Percentiles rank a stretch among this genome's conserved stretches.
Conservation (phyloP, 2,329 filamentous ascomycete species). For the Hymenoscyphus fructigenus region DNA sequence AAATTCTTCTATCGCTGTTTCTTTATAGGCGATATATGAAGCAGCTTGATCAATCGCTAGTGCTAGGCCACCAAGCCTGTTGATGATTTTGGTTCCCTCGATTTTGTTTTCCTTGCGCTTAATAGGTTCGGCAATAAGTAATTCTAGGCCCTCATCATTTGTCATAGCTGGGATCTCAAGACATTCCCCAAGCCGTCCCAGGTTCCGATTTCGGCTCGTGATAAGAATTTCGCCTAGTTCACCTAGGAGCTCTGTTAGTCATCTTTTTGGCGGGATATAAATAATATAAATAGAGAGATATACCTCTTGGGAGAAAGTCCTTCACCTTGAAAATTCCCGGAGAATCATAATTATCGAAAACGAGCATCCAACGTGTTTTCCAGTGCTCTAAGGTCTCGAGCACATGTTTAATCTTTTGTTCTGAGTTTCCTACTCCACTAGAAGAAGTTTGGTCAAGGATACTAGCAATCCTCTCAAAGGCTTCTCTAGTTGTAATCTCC, state of each 20-base stretch:
- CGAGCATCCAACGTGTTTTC: constrained; percentile 36
- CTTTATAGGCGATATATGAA: neutral
- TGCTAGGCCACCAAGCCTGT: constrained; percentile 7
- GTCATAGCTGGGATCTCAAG: constrained; percentile 8
- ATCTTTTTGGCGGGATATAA: neutral
- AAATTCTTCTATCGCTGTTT: constrained; percentile 8
- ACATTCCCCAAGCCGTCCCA: constrained; percentile 3
- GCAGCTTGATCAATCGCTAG: constrained; percentile 7
- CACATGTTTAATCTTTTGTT: neutral
- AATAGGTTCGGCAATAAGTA: neutral
- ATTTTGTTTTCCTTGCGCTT: neutral
- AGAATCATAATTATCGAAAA: constrained; percentile 39
- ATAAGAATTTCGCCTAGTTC: constrained; percentile 6
- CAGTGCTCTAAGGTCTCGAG: constrained; percentile 1
- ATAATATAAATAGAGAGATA: constrained; percentile 1
- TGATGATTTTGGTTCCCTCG: constrained; percentile 2
- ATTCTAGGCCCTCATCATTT: constrained; percentile 2
- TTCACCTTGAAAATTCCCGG: constrained; percentile 1
- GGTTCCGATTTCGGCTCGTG: constrained; percentile 9
- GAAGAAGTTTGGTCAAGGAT: neutral
- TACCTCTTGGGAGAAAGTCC: neutral
- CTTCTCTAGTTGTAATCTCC: constrained; percentile 6
- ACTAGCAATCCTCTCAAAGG: constrained; percentile 10
- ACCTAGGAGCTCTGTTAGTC: neutral
- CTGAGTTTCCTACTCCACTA: neutral